Evolutionary conservation across 2,329 filamentous ascomycete genomes (phyloP).

Genomic region (Calonectria crousiana): DNA sequence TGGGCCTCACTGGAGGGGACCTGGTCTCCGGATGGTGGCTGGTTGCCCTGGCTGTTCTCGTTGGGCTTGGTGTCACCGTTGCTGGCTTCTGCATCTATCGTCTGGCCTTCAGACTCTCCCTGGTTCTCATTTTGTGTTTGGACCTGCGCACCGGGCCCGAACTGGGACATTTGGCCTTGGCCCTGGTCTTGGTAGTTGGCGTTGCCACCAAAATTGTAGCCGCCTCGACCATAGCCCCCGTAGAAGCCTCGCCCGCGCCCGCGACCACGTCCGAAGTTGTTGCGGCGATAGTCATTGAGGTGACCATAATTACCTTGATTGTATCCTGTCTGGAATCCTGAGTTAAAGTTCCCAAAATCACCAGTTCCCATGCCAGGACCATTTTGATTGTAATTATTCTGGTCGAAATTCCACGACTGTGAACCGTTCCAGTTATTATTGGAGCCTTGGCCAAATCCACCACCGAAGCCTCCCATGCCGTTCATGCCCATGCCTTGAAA

Average conservation of each 20-base stretch:
- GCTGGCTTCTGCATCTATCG: constrained; percentile 47
- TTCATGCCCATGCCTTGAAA: constrained; percentile 83
- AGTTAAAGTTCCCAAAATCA: constrained; percentile 85
- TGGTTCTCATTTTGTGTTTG: constrained; percentile 39
- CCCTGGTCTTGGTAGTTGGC: constrained; percentile 52
- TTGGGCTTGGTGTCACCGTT: constrained; percentile 28
- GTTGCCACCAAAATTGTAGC: constrained; percentile 59
- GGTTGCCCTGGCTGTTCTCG: constrained; percentile 31
- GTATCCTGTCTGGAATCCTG: constrained; percentile 82
- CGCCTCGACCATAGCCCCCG: constrained; percentile 68
- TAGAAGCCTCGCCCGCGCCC: constrained; percentile 75
- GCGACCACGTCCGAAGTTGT: constrained; percentile 75
- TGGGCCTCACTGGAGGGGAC: constrained; percentile 46
- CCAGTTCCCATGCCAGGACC: constrained; percentile 82
- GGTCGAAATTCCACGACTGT: constrained; percentile 85
- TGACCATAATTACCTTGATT: constrained; percentile 88
- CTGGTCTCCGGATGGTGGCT: constrained; percentile 24
- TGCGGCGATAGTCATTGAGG: constrained; percentile 82
- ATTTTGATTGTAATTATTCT: constrained; percentile 93
- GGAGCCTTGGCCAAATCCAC: constrained; percentile 71
- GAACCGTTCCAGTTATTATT: constrained; percentile 86
- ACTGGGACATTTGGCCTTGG: constrained; percentile 47
- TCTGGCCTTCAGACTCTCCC: constrained; percentile 42
- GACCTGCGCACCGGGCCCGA: constrained; percentile 38
- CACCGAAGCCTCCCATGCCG: constrained; percentile 82